A percentile compares a stretch with the other conserved stretches of the same genome.
Evolutionary conservation across 768 basidiomycete genomes (phyloP).

Genomic region (Mycena vulgaris): DNA sequence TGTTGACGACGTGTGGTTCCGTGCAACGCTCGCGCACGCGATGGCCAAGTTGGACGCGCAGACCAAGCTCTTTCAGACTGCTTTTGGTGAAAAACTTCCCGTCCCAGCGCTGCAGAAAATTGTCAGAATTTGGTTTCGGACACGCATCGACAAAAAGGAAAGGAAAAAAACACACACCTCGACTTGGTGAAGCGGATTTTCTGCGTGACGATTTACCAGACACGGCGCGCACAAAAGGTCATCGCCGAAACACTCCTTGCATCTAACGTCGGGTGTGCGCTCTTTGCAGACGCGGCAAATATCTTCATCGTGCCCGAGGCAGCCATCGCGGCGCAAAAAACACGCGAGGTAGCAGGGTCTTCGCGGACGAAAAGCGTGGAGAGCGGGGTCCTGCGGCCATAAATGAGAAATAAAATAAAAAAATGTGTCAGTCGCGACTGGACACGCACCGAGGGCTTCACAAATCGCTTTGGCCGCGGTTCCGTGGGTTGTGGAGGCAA

Average conservation of each 20-base stretch:
- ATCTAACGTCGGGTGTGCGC: neutral
- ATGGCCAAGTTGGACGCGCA: neutral
- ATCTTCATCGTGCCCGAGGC: neutral
- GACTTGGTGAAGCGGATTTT: neutral
- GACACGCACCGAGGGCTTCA: neutral
- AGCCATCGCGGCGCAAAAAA: neutral
- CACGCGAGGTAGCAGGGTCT: neutral
- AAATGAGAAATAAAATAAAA: no score
- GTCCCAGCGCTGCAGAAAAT: neutral
- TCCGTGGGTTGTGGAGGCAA: neutral
- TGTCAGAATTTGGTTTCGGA: neutral
- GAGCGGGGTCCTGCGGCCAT: conserved; percentile 4
- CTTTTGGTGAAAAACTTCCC: neutral
- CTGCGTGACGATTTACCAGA: neutral
- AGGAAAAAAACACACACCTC: neutral
- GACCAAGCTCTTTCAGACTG: neutral
- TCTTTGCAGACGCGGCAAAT: neutral
- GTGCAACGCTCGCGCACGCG: neutral
- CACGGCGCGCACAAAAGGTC: neutral
- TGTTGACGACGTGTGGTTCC: neutral
- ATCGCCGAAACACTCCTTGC: conserved; percentile 3
- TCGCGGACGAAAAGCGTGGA: neutral
- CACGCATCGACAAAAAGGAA: neutral
- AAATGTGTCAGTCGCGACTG: no score
- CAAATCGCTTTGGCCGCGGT: neutral